Evolutionary conservation across 441 rosid genomes (phyloP), one percentile per base, ranked within the genome.

Genomic region (Mallotus repandus): DNA sequence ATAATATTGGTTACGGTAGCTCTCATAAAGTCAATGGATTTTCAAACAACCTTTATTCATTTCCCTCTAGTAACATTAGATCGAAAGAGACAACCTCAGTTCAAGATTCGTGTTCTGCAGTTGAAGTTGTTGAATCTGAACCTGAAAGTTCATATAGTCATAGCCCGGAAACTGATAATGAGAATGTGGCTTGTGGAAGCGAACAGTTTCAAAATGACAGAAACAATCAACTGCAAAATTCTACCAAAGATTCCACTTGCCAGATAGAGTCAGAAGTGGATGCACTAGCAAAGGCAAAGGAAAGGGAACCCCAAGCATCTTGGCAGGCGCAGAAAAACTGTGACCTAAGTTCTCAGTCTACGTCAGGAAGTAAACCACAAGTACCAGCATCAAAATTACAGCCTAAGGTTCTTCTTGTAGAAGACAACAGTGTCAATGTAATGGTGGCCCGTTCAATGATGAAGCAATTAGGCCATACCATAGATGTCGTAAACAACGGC

Each of bases 361-460:
- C 71, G 4, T 81, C 86, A 35, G 57, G 57, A 22, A 67, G 79
- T 69, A 61, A 69, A 45, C 73, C 72, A 61, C 86, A 81, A 79
- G 68, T 21, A 75, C 38, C 70, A 41, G 56, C 80, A 65, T 22
- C 83, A 56, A 77, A 73, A 25, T 49, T 80, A 64, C 85, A 78
- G 81, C 97, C 98, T 15, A 91, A 86, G 85, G 89, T 96, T 74
- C 90, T 96, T 69, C 96, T 96, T n/a, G 98, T 89, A 60, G 97
- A 96, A 86, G 99, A 96, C 76, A 93, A 89, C 79, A 93, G 87
- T 82, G 89, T 91, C 66, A 96, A 96, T 77, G 89, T 91, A 61
- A 86, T 90, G 90, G 99, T 91, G 76, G 77, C 97, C 9, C 80
- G 75, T 63, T 84, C 94, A 6, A 95, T 93, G 97, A 93, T 93